Base-by-base conservation (phyloP, 2,329 filamentous ascomycete genomes). In the Diaporthe sp. region DNA sequence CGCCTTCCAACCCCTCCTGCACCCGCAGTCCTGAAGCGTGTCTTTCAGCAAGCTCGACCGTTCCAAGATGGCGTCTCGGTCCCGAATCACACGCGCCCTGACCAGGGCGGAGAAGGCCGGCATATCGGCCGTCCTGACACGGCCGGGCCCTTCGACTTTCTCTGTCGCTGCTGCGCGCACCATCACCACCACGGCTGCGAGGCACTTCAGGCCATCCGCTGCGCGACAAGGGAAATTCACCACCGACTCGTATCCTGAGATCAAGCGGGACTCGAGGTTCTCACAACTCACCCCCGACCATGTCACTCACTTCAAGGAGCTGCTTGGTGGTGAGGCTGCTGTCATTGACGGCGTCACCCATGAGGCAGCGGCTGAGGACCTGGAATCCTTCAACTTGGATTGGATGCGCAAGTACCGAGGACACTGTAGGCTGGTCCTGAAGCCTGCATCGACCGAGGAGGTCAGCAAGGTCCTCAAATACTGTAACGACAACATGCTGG, bases 321-420 rank as follows among this genome's bases (percentile, higher is more conserved):
- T 98, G n/a, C 89, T 99, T 46, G 94, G 95, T 73, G 89, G 90
- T 67, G 91, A 93, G 49, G 94, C 94, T 49, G 95, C 95, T 2
- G 89, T 98, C 70, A 91, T 98, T 77, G 96, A 98, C 82, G 95
- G 95, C 69, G 89, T 98, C 73, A 94, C 92, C 4, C 85, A 91
- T 79, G 92, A 96, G 84, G 92, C 86, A 42, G 83, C 92, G 19
- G 86, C 89, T 3, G 94, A 94, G 80, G 97, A 98, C 82, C 89
- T 98, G 78, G 95, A 97, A 82, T 91, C 94, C 10, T 99, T 95
- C 89, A 99, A 99, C 85, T 92, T 93, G 82, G 97, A 99, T 86
- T 99, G 97, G 97, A 98, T 99, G 96, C 93, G 94, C 85, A 99
- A 99, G 86, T 99, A 98, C 87, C 93, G 94, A 77, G 97, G 97